Evolutionary conservation across 2,329 filamentous ascomycete species (phyloP).

Genomic region (Xylaria sp.): DNA sequence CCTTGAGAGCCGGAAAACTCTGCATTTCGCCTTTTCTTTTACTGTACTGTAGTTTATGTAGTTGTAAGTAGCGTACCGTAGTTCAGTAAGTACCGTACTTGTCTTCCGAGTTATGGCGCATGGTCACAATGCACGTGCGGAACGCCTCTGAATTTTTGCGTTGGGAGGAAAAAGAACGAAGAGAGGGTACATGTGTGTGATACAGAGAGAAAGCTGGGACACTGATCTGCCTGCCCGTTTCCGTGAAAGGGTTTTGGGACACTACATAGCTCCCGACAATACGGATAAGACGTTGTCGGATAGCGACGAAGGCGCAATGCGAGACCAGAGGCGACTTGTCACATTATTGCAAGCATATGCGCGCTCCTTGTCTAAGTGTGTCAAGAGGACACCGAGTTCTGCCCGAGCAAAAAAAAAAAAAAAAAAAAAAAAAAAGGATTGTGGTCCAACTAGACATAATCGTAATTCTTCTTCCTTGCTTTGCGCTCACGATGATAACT

Average conservation of each 20-base stretch:
- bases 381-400: not conserved
- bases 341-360: slow-evolving; percentile 10
- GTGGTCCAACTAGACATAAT: not conserved
- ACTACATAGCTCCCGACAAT: slow-evolving; percentile 18
- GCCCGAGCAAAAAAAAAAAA: not conserved
- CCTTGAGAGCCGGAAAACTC: not conserved
- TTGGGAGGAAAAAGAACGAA: not conserved
- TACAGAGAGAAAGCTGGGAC: not conserved
- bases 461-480: not conserved
- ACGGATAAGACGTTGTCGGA: slow-evolving; percentile 24
- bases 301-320: slow-evolving; percentile 3
- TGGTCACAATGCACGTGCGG: slow-evolving; percentile 1
- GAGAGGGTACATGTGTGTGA: not conserved
- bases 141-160: not conserved
- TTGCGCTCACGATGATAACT: not conserved
- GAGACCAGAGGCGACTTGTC: slow-evolving; percentile 4
- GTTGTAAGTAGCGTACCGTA: too few relatives aligned
- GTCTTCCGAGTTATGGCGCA: not conserved
- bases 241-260: not conserved
- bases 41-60: not conserved
- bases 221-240: slow-evolving; percentile 1
- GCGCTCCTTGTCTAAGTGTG: slow-evolving; percentile 4
- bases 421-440: not conserved
- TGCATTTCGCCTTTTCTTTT: not conserved
- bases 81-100: not conserved